Conservation (phyloP, 441 rosid genomes). For the Syzygium syzygioides region DNA sequence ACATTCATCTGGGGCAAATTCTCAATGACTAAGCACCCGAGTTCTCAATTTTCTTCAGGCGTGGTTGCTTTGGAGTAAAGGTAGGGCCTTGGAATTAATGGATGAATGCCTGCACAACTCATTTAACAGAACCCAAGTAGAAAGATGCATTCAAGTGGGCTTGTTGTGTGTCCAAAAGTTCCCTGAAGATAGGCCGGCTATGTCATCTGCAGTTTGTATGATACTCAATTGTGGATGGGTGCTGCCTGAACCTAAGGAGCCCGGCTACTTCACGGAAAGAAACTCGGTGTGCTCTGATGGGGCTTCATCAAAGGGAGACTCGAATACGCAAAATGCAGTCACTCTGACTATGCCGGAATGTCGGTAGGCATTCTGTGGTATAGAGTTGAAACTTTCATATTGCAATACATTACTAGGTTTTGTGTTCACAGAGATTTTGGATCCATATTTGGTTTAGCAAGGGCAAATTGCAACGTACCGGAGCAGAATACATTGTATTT, state of each 20-base stretch:
- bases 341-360: background rate
- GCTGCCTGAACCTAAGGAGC: background rate
- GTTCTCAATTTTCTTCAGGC: background rate
- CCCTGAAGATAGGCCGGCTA: background rate
- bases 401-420: background rate
- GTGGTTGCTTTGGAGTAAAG: background rate
- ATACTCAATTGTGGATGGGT: background rate
- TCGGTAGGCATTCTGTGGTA: background rate
- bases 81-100: background rate
- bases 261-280: background rate
- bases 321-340: background rate
- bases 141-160: background rate
- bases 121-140: background rate
- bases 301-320: background rate
- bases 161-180: background rate
- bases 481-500: background rate
- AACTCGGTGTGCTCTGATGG: background rate
- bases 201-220: background rate
- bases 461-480: background rate
- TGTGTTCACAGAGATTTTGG: background rate
- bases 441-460: background rate
- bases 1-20: background rate
- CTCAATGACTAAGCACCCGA: background rate
- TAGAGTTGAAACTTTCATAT: background rate
- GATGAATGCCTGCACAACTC: background rate